A percentile compares a stretch with the other conserved stretches of the same genome.
Conservation (phyloP, 2,329 filamentous ascomycete genomes). For the Apiospora malaysiana region DNA sequence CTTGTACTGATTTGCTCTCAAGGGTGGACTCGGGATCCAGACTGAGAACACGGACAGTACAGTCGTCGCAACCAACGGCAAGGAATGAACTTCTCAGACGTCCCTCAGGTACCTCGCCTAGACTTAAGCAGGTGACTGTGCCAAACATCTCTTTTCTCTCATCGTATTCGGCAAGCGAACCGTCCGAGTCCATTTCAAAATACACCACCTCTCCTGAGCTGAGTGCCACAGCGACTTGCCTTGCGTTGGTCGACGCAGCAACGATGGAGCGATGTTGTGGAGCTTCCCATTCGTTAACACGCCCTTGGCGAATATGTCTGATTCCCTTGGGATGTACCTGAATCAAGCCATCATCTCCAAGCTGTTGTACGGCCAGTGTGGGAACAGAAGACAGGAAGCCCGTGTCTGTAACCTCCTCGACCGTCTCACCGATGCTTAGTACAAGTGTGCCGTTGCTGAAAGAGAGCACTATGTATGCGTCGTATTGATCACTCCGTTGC, state of each 20-base stretch:
- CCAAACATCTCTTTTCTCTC: slow-evolving; percentile 95
- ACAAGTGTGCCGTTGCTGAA: slow-evolving; percentile 91
- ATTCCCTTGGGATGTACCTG: slow-evolving; percentile 98
- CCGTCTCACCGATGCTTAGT: slow-evolving; percentile 93
- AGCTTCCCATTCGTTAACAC: slow-evolving; percentile 90
- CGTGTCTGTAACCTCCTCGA: slow-evolving; percentile 93
- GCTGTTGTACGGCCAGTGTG: slow-evolving; percentile 89
- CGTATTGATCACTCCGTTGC: slow-evolving; percentile 79
- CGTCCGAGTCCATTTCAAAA: slow-evolving; percentile 95
- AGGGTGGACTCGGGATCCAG: slow-evolving; percentile 88
- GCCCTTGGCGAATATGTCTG: slow-evolving; percentile 79
- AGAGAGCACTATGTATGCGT: slow-evolving; percentile 94
- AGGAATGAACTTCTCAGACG: slow-evolving; percentile 88
- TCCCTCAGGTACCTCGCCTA: slow-evolving; percentile 91
- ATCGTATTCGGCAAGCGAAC: slow-evolving; percentile 89
- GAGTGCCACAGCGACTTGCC: slow-evolving; percentile 90
- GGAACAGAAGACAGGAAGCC: slow-evolving; percentile 89
- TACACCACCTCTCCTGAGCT: slow-evolving; percentile 98
- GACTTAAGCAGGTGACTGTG: slow-evolving; percentile 91
- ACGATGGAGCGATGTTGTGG: slow-evolving; percentile 96
- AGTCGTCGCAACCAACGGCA: slow-evolving; percentile 96
- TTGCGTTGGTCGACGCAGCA: slow-evolving; percentile 89
- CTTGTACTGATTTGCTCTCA: slow-evolving; percentile 93
- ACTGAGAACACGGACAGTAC: slow-evolving; percentile 90
- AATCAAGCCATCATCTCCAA: slow-evolving; percentile 90